Conservation (phyloP, 345 rosid species). For the Luvunga scandens region DNA sequence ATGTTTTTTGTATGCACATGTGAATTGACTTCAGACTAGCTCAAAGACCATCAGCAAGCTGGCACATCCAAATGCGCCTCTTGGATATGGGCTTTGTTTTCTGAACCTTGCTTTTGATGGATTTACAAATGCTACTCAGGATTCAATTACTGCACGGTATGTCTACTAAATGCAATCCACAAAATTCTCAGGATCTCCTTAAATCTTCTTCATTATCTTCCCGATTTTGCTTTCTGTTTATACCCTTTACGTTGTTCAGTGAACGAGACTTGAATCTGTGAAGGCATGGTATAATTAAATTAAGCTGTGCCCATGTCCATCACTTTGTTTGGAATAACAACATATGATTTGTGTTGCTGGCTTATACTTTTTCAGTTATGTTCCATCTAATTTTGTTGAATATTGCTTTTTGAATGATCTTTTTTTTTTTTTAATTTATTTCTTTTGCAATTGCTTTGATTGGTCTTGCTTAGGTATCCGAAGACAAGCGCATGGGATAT, state of each 20-base stretch:
- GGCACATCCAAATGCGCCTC: conserved; percentile 94
- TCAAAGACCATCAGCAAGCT: conserved; percentile 90
- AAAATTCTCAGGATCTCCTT: not conserved
- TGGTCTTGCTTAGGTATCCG: conserved; percentile 54
- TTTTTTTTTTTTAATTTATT: not conserved
- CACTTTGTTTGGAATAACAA: not conserved
- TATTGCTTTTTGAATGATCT: not conserved
- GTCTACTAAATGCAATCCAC: not conserved
- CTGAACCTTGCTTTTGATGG: conserved; percentile 95
- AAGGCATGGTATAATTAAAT: not conserved
- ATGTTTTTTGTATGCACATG: not conserved
- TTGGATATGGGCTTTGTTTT: conserved; percentile 92
- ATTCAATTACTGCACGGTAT: conserved; percentile 81
- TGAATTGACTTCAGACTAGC: conserved; percentile 64
- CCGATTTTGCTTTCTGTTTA: not conserved
- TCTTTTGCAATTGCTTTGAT: not conserved
- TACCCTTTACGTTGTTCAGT: not conserved
- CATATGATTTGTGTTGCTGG: not conserved
- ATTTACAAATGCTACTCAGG: conserved; percentile 97
- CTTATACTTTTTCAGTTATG: not conserved
- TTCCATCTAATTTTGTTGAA: not conserved
- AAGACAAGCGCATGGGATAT: conserved; percentile 92
- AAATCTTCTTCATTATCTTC: not conserved
- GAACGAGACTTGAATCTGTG: not conserved
- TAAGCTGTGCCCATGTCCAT: not conserved